Base-by-base conservation (phyloP, 1,139 yeast genomes). In the Hansenula lynferdii region DNA sequence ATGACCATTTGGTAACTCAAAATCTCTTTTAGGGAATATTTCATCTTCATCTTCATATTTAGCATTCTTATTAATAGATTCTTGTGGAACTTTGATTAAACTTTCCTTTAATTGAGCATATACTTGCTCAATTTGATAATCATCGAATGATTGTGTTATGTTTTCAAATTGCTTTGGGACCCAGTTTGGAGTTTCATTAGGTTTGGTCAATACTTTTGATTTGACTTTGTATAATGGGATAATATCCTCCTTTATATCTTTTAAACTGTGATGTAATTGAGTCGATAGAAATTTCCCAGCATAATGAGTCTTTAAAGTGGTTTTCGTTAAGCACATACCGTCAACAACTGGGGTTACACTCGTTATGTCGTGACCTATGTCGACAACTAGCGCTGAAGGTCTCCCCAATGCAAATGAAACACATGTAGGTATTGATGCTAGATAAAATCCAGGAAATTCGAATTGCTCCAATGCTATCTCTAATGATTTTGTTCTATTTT, bases 271-370 rank as follows among this genome's bases (percentile, higher is more conserved):
- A 26, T 41, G 26, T 49, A 53, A 39, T 54, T 75, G 78, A 45
- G 70, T 72, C 36, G 67, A 64, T 40, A 83, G 53, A 48, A 69
- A 83, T 35, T 60, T 65, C 12, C 94, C 94, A 2, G 81, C 78
- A 50, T 80, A 80, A 49, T 72, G 77, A 3, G 86, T 82, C 47
- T 81, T 75, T 64, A 76, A 70, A 6, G 85, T 77, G 47, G 82
- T 85, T 57, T 75, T 84, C 49, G 83, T 70, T 42, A 92, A 68
- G 33, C 94, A 85, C 57, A 92, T 75, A 5, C 98, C 98, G 61
- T 92, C 99, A 38, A 90, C 77, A 3, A 92, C 94, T 0, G 99
- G 97, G 1, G 96, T 85, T 3, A 85, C 95, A 39, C 92, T 79
- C n/a, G 81, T 72, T 2, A 84, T 67, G 50, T 85, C 90, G 54